Conservation (phyloP, 306 rosid genomes). For the Prunus mira region DNA sequence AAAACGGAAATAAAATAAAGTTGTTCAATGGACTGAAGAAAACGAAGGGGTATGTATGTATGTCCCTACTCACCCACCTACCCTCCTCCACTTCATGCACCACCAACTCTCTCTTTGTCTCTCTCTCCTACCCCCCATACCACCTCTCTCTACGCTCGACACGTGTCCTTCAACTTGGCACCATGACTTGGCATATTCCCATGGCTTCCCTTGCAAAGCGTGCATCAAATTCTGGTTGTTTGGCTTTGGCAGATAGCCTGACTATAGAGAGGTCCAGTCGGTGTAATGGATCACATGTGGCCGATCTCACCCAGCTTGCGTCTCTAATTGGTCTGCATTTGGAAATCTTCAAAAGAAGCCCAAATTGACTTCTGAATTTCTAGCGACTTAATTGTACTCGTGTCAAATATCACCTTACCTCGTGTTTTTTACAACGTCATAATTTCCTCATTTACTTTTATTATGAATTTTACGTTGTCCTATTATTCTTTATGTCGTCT, state of each 20-base stretch:
- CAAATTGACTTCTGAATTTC: background rate
- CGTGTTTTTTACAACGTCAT: too few species aligned
- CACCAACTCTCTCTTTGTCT: background rate
- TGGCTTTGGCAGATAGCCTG: background rate
- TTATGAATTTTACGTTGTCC: too few species aligned
- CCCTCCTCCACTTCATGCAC: constrained; percentile 20
- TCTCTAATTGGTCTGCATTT: background rate
- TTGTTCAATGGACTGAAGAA: background rate
- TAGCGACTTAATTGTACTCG: too few species aligned
- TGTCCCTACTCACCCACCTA: constrained; percentile 29
- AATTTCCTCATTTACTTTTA: too few species aligned
- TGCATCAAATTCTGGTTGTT: background rate
- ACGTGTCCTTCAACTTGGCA: constrained; percentile 4
- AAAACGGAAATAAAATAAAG: background rate
- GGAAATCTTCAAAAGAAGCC: background rate
- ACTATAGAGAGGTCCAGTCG: background rate
- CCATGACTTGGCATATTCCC: background rate
- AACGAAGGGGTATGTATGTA: too few species aligned
- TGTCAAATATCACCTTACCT: too few species aligned
- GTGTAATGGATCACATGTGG: background rate
- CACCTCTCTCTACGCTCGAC: background rate
- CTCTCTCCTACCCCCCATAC: constrained; percentile 7
- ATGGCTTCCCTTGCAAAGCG: background rate
- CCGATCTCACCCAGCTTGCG: background rate
- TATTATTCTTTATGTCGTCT: too few species aligned